Evolutionary conservation across 164 flowering plant genomes (phyloP).

Genomic region (Nelumbo lutea): DNA sequence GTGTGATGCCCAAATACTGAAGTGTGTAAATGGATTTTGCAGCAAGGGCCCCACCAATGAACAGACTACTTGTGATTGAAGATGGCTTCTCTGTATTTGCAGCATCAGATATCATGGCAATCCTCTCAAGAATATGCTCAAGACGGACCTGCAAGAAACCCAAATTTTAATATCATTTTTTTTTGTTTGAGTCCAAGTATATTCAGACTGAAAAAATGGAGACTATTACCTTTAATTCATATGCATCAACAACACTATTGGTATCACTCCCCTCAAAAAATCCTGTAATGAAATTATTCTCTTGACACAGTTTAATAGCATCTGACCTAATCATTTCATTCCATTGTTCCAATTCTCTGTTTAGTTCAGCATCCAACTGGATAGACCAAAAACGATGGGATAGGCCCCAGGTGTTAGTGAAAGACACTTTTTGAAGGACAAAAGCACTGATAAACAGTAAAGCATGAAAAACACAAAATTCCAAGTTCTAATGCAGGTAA

Average conservation of each 20-base stretch:
- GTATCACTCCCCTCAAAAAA: slow-evolving; percentile 90
- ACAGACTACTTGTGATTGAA: slow-evolving; percentile 43
- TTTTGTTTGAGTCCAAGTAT: not conserved
- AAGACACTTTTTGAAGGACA: not conserved
- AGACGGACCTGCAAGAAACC: slow-evolving; percentile 70
- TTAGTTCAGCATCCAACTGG: slow-evolving; percentile 82
- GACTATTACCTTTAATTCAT: slow-evolving; percentile 77
- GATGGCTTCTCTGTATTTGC: slow-evolving; percentile 93
- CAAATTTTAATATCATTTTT: not conserved
- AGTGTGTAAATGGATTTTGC: slow-evolving; percentile 89
- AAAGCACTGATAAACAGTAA: not conserved
- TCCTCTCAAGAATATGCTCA: slow-evolving; percentile 96
- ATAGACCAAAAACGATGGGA: not conserved
- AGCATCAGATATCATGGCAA: slow-evolving; percentile 84
- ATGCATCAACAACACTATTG: slow-evolving; percentile 79
- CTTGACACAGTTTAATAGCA: slow-evolving; percentile 90
- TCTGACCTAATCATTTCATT: slow-evolving; percentile 83
- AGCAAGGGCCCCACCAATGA: slow-evolving; percentile 93
- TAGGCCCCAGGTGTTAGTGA: not conserved
- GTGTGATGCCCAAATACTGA: slow-evolving; percentile 82
- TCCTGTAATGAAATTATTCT: slow-evolving; percentile 82
- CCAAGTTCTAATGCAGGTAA: not conserved
- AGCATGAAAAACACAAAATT: not conserved
- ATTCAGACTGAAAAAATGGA: not conserved
- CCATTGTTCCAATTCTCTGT: slow-evolving; percentile 93